A percentile compares a stretch with the other conserved stretches of the same genome.
phyloP scores from a whole-genome alignment of 768 basidiomycete genomes.

The Lepiota subincarnata region DNA sequence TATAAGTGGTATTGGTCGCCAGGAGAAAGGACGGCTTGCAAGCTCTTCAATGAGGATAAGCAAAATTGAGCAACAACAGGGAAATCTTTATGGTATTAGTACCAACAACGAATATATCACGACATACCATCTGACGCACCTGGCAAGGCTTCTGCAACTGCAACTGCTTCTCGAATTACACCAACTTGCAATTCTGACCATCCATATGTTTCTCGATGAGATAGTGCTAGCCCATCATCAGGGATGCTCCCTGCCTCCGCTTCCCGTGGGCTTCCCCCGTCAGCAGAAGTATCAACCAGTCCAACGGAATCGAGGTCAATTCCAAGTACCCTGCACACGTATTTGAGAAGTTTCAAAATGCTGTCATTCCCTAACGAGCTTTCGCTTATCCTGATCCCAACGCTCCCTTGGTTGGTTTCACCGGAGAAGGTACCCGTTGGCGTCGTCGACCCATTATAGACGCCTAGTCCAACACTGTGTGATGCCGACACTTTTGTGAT shows the following conservation, averaged over 20 bases:
- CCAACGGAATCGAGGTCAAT: conserved; percentile 74
- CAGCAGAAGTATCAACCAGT: conserved; percentile 30
- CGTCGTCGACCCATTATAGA: conserved; percentile 39
- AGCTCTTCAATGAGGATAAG: conserved; percentile 76
- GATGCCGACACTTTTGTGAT: conserved; percentile 38
- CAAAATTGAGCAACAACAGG: conserved; percentile 82
- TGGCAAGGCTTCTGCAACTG: conserved; percentile 86
- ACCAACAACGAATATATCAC: background rate
- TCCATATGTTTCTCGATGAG: conserved; percentile 54
- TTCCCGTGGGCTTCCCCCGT: conserved; percentile 7
- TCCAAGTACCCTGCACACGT: conserved; percentile 77
- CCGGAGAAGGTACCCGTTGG: conserved; percentile 16
- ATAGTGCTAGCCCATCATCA: conserved; percentile 15
- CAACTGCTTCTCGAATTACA: conserved; percentile 88
- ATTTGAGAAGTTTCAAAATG: conserved; percentile 67
- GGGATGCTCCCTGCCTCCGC: conserved; percentile 35
- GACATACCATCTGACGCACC: conserved; percentile 43
- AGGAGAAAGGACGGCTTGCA: conserved; percentile 64
- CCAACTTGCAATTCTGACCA: conserved; percentile 96
- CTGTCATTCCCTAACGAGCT: conserved; percentile 78
- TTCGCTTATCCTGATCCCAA: conserved; percentile 73
- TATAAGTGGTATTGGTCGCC: conserved; percentile 81
- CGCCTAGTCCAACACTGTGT: conserved; percentile 41
- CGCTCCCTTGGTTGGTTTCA: conserved; percentile 38
- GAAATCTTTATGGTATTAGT: conserved; percentile 52